Evolutionary conservation across 1,284 basidiomycete species (phyloP).

Genomic region (Sparassis latifolia): DNA sequence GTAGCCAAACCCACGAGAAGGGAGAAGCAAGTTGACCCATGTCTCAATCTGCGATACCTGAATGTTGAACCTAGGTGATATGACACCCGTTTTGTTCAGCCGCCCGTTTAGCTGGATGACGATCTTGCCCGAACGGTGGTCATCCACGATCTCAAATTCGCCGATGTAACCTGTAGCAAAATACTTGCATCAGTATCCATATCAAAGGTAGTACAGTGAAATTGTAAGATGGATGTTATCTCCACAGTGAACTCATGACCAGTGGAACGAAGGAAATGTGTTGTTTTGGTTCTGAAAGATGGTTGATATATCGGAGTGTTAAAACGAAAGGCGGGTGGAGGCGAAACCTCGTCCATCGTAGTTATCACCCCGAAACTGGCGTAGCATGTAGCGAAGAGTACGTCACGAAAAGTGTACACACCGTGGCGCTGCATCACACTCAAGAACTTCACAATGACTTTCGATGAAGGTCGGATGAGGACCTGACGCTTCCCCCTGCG

Average conservation of each 20-base stretch:
- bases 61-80: conserved; percentile 98
- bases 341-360: conserved; percentile 54
- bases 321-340: conserved; percentile 63
- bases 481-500: conserved; percentile 98
- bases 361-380: conserved; percentile 56
- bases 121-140: conserved; percentile 98
- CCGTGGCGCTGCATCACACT: conserved; percentile 98
- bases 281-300: conserved; percentile 43
- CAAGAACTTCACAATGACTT: conserved; percentile 95
- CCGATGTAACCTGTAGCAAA: conserved; percentile 86
- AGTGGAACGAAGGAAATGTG: conserved; percentile 32
- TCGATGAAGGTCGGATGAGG: conserved; percentile 90
- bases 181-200: conserved; percentile 12
- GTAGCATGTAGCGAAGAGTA: conserved; percentile 4
- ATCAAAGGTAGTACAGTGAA: conserved; percentile 2
- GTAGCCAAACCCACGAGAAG: conserved; percentile 93
- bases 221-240: conserved; percentile 36
- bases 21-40: conserved; percentile 92
- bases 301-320: conserved; percentile 60
- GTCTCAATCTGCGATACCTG: conserved; percentile 89
- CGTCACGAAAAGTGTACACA: conserved; percentile 35
- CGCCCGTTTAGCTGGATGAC: conserved; percentile 98
- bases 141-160: conserved; percentile 99
- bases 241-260: conserved; percentile 51
- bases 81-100: conserved; percentile 98